These are phyloP conservation scores for Zasmidium angulare DNA, from an alignment of 2,329 filamentous ascomycete species.

Conservation along the genomic window DNA sequence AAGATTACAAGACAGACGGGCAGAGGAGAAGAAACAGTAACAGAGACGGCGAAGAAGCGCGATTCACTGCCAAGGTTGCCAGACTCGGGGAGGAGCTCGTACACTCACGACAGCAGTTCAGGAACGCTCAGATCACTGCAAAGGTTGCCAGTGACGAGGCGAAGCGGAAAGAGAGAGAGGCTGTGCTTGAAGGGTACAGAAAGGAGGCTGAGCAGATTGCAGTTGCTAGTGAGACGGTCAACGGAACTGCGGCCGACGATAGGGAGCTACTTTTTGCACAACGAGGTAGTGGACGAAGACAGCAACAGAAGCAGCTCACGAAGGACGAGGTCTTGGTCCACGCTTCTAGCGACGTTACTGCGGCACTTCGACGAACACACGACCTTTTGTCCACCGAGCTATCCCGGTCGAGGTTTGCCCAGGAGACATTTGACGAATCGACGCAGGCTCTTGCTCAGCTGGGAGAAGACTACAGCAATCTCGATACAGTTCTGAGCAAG, in stretches of 20 bases:
- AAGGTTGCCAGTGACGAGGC: conserved; percentile 73
- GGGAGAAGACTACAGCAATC: conserved; percentile 74
- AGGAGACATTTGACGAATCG: conserved; percentile 81
- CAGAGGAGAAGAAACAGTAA: conserved; percentile 49
- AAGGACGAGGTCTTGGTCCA: conserved; percentile 72
- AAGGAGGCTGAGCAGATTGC: conserved; percentile 42
- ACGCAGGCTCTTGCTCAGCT: conserved; percentile 79
- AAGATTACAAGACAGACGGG: conserved; percentile 59
- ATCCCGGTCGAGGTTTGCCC: conserved; percentile 81
- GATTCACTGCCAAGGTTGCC: conserved; percentile 65
- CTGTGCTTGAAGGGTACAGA: conserved; percentile 20
- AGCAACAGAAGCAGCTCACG: conserved; percentile 53
- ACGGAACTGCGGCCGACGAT: conserved; percentile 26
- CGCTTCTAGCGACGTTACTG: conserved; percentile 80
- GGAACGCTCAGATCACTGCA: conserved; percentile 76
- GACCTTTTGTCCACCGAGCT: conserved; percentile 83
- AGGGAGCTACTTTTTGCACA: conserved; percentile 40
- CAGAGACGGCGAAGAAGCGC: conserved; percentile 56
- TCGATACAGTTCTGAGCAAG: conserved; percentile 74
- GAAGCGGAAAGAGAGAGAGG: conserved; percentile 71
- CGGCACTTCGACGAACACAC: conserved; percentile 80
- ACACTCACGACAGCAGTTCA: conserved; percentile 67
- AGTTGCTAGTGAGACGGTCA: conserved; percentile 22
- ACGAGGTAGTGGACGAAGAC: conserved; percentile 22
- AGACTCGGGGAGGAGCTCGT: conserved; percentile 70